These are phyloP conservation scores for Aspergillus carlsbadensis DNA, from an alignment of 495 filamentous ascomycete species.

Conservation along the genomic window DNA sequence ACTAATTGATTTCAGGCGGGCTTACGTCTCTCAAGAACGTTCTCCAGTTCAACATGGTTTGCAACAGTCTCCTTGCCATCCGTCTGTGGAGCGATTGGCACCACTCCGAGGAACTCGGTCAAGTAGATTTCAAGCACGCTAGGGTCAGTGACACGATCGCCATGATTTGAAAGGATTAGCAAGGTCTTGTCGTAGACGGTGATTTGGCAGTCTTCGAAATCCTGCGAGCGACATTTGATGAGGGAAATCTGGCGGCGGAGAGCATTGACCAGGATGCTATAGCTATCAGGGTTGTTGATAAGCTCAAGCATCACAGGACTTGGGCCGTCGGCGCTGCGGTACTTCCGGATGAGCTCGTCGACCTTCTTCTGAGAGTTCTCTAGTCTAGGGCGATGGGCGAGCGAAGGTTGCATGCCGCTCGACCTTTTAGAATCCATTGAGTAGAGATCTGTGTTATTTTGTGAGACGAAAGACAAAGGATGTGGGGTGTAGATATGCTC, in stretches of 20 bases:
- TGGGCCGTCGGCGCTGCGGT: conserved; percentile 19
- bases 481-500: neutral
- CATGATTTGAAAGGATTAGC: conserved; percentile 30
- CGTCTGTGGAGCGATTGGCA: conserved; percentile 11
- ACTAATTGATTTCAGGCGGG: neutral
- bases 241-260: conserved; percentile 31
- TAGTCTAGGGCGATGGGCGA: neutral
- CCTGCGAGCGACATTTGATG: conserved; percentile 33
- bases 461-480: neutral
- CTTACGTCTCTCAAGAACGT: conserved; percentile 22
- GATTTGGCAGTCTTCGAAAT: conserved; percentile 39
- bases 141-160: conserved; percentile 20
- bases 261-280: conserved; percentile 23
- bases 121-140: conserved; percentile 41
- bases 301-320: conserved; percentile 26
- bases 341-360: conserved; percentile 26
- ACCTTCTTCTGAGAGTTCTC: conserved; percentile 11
- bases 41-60: conserved; percentile 17
- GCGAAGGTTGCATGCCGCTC: conserved; percentile 5
- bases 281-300: conserved; percentile 16
- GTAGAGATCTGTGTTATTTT: neutral
- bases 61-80: conserved; percentile 17
- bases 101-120: conserved; percentile 38
- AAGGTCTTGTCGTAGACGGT: conserved; percentile 43
- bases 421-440: neutral